Evolutionary conservation across 164 flowering plant species (phyloP).

Genomic region (Euptelea pleiosperma): DNA sequence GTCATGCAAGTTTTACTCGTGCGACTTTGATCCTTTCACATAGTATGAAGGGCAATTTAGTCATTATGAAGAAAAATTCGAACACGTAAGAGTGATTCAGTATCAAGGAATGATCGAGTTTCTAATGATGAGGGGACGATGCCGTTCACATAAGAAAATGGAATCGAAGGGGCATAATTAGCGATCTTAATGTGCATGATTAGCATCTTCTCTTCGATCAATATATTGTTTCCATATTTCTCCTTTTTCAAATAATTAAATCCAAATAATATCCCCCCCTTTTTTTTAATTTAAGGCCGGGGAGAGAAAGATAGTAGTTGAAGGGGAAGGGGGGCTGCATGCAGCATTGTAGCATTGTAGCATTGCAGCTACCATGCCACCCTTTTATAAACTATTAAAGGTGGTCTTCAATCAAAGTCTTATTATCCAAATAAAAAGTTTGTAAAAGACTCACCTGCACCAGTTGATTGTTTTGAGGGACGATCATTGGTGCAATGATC

Average conservation of each 20-base stretch:
- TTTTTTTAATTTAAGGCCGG: too few relatives aligned
- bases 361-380: too few relatives aligned
- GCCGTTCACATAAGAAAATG: background rate
- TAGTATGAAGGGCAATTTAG: constrained; percentile 5
- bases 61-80: constrained; percentile 6
- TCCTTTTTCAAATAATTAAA: too few relatives aligned
- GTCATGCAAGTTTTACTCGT: too few relatives aligned
- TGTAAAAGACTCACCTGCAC: background rate
- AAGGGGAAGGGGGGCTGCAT: too few relatives aligned
- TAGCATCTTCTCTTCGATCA: too few relatives aligned
- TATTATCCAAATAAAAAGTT: constrained; percentile 8
- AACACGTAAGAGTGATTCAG: background rate
- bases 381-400: too few relatives aligned
- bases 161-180: constrained; percentile 18
- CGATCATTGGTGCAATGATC: constrained; percentile 19
- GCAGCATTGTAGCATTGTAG: too few relatives aligned
- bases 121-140: constrained; percentile 20
- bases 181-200: constrained; percentile 19
- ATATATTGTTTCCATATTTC: too few relatives aligned
- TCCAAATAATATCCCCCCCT: too few relatives aligned
- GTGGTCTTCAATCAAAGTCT: background rate
- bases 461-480: constrained; percentile 6
- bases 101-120: constrained; percentile 12
- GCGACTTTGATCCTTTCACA: too few relatives aligned
- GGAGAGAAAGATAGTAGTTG: too few relatives aligned